Base-by-base conservation (phyloP, 2,329 filamentous ascomycete genomes). In the Aspergillus carbonarius region DNA sequence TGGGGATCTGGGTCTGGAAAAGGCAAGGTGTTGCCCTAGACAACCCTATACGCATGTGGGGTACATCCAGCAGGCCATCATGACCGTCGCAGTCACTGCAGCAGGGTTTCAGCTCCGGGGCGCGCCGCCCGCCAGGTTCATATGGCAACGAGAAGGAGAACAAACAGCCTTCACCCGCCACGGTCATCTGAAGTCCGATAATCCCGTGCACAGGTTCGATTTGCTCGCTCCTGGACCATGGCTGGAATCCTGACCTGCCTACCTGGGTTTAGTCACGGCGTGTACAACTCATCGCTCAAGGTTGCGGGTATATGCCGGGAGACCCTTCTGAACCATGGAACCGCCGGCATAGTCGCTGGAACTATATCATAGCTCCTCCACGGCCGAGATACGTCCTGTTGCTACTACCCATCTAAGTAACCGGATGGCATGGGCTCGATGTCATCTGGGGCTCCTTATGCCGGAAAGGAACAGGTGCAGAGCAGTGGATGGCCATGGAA, bases 301-400 rank as follows among this genome's bases (percentile, higher is more conserved):
- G 60, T 57, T 60, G 59, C 57, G 61, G 63, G 57, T 57, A 60
- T n/a, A 57, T 12, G 53, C 52, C 59, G 59, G 63, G 48, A 54
- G 46, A 20, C 17, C 35, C 49, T 18, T 13, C 9, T 40, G 60
- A 64, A 60, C 63, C 61, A 61, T 61, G 58, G 61, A 63, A 64
- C 63, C 44, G 34, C n/a, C 10, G 15, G 40, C 37, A 58, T 59
- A 53, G 54, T 47, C 32, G 51, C 54, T 57, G 18, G 34, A 57
- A 62, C 55, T 53, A 57, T 49, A 52, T 51, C 35, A 35, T 53
- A 42, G 27, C 39, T 42, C 39, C 39, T 42, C 18, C 18, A 13
- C 39, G 39, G 9, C 39, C 12, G 39, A 20, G 18, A 42, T 42
- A 42, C 20, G 18, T 42, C 18, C 39, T 42, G 20, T 23, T 42